A percentile compares a stretch with the other conserved stretches of the same genome.
Conservation (phyloP, 768 basidiomycete genomes). For the Podaxis mareebaensis region DNA sequence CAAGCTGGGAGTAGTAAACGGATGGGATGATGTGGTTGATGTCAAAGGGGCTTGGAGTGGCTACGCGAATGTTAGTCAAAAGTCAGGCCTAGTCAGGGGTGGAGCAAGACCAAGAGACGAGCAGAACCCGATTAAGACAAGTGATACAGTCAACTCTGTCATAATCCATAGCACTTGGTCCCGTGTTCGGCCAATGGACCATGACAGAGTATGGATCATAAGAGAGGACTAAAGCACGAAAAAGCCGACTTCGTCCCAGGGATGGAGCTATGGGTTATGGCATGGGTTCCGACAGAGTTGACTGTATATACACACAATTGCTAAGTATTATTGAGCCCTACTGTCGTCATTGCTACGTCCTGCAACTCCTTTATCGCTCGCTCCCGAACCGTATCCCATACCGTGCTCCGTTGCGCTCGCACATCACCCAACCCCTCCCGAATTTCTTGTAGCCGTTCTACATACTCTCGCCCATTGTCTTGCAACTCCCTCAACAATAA, state of each 20-base stretch:
- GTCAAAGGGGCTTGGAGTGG: background rate
- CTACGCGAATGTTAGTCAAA: background rate
- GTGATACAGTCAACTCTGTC: too few species aligned
- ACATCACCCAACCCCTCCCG: conserved; percentile 79
- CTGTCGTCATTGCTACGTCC: conserved; percentile 51
- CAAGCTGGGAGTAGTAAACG: background rate
- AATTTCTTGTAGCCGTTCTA: conserved; percentile 82
- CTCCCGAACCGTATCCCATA: conserved; percentile 79
- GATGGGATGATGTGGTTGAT: background rate
- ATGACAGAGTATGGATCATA: background rate
- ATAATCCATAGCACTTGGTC: too few species aligned
- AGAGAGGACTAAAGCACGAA: background rate
- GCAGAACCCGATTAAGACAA: too few species aligned
- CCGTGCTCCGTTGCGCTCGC: conserved; percentile 63
- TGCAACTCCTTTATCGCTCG: conserved; percentile 75
- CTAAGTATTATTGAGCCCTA: conserved; percentile 21
- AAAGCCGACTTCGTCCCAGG: too few species aligned
- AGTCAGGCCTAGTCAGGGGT: background rate
- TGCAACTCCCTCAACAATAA: conserved; percentile 76
- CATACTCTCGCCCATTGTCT: conserved; percentile 86
- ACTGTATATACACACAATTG: background rate
- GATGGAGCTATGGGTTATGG: too few species aligned
- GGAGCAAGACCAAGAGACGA: background rate
- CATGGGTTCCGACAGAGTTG: too few species aligned
- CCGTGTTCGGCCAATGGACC: too few species aligned